Evolutionary conservation across 768 basidiomycete species (phyloP).

Genomic region (Mycena leptocephala): DNA sequence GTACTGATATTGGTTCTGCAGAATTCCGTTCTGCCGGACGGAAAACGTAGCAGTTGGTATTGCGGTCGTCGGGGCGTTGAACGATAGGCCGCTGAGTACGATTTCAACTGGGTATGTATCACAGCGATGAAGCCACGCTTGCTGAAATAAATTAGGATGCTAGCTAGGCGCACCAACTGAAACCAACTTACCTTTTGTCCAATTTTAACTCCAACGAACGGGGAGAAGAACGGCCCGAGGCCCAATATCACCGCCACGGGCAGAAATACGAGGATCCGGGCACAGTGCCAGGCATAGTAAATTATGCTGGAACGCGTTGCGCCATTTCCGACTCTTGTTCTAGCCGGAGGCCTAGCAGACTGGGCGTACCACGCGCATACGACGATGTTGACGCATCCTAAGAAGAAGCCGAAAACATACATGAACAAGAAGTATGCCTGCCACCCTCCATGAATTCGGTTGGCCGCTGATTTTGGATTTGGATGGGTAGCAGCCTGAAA

Average conservation of each 20-base stretch:
- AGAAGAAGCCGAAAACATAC: constrained; percentile 22
- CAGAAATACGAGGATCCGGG: not conserved
- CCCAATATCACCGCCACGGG: constrained; percentile 9
- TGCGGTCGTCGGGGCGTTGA: not conserved
- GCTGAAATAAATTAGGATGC: not conserved
- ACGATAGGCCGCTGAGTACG: constrained; percentile 1
- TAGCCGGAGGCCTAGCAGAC: not conserved
- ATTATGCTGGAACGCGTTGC: not conserved
- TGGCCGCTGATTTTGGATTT: not conserved
- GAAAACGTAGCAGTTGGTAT: not conserved
- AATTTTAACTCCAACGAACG: not conserved
- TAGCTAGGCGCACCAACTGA: not conserved
- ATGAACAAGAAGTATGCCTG: constrained; percentile 16
- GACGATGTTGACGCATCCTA: constrained; percentile 22
- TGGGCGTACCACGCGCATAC: constrained; percentile 11
- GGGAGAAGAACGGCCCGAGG: constrained; percentile 28
- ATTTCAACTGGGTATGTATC: not conserved
- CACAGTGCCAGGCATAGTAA: not conserved
- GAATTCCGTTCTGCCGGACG: constrained; percentile 2
- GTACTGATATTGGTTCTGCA: not conserved
- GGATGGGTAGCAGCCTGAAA: not conserved
- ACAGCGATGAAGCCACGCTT: constrained; percentile 18
- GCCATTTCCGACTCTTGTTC: not conserved
- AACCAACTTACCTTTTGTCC: not conserved
- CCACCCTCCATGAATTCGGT: not conserved